Evolutionary conservation across 805 yeast genomes (phyloP).

Genomic region (Teunomyces aglyptinius): DNA sequence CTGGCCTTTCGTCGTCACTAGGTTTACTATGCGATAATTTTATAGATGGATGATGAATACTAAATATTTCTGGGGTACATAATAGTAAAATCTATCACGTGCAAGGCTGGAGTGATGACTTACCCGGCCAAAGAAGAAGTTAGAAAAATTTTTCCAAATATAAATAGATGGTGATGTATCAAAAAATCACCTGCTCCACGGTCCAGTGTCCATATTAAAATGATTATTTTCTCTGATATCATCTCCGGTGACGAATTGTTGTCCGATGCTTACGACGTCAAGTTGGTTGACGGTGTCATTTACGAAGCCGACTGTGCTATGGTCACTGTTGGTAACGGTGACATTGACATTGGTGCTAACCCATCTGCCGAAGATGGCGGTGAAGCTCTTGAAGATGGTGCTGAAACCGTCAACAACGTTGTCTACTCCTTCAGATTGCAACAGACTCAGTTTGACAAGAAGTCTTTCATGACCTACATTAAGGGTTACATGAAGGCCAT

Average conservation of each 20-base stretch:
- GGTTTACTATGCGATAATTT: not conserved
- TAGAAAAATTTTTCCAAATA: conserved; percentile 1
- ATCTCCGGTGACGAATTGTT: conserved; percentile 93
- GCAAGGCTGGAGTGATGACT: not conserved
- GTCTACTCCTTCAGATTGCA: conserved; percentile 98
- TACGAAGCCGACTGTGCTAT: conserved; percentile 95
- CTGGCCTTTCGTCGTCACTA: conserved; percentile 2
- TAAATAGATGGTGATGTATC: conserved; percentile 1
- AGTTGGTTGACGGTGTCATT: conserved; percentile 84
- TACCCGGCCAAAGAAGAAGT: not conserved
- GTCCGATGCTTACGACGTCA: conserved; percentile 95
- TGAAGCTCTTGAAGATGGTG: conserved; percentile 79
- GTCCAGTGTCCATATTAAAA: conserved; percentile 13
- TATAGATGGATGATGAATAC: not conserved
- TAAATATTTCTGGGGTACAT: not conserved
- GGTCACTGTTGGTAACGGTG: conserved; percentile 87
- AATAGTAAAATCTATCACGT: conserved; percentile 5
- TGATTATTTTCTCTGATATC: conserved; percentile 61
- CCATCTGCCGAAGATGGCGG: conserved; percentile 97
- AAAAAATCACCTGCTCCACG: conserved; percentile 4
- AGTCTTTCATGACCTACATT: conserved; percentile 93
- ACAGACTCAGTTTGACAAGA: conserved; percentile 95
- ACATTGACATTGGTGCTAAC: conserved; percentile 98
- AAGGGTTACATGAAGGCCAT: conserved; percentile 98
- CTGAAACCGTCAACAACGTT: conserved; percentile 94